These are phyloP conservation scores for Diplocarpon mali DNA, from an alignment of 2,329 filamentous ascomycete species.

Conservation along the genomic window DNA sequence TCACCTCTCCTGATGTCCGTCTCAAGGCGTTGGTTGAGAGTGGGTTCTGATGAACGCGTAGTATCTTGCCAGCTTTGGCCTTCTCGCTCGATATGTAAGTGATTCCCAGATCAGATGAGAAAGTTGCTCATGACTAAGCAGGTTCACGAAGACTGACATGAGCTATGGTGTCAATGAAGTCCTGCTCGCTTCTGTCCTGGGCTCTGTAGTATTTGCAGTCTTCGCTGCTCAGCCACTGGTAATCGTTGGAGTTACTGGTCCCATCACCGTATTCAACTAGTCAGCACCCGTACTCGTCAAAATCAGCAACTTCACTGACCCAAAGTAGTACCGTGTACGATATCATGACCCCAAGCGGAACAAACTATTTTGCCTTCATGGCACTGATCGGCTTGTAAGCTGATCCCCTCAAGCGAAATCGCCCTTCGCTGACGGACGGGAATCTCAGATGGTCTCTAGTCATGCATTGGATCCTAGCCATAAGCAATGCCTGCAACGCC, in stretches of 20 bases:
- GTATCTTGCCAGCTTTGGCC: conserved; percentile 75
- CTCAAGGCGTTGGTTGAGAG: too few relatives aligned
- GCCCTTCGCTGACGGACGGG: not conserved
- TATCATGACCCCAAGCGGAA: conserved; percentile 67
- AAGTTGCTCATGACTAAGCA: conserved; percentile 7
- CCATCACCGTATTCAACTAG: conserved; percentile 91
- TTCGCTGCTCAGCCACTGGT: conserved; percentile 76
- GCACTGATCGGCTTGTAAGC: conserved; percentile 66
- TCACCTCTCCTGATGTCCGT: not conserved
- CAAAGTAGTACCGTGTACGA: conserved; percentile 71
- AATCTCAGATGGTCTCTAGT: conserved; percentile 61
- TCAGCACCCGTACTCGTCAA: conserved; percentile 26
- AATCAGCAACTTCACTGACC: conserved; percentile 1
- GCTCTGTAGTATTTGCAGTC: conserved; percentile 68
- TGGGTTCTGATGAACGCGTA: conserved; percentile 27
- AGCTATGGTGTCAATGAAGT: conserved; percentile 89
- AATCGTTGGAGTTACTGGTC: conserved; percentile 84
- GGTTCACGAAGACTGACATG: conserved; percentile 70
- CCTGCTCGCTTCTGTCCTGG: conserved; percentile 73
- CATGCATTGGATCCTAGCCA: conserved; percentile 74
- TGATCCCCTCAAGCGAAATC: not conserved
- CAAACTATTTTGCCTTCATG: conserved; percentile 84
- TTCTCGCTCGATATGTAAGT: conserved; percentile 76
- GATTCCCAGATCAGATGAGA: not conserved
- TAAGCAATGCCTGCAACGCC: conserved; percentile 79